Conservation (phyloP, 371 early-diverging fungal species). For the Lichtheimia hyalospora region DNA sequence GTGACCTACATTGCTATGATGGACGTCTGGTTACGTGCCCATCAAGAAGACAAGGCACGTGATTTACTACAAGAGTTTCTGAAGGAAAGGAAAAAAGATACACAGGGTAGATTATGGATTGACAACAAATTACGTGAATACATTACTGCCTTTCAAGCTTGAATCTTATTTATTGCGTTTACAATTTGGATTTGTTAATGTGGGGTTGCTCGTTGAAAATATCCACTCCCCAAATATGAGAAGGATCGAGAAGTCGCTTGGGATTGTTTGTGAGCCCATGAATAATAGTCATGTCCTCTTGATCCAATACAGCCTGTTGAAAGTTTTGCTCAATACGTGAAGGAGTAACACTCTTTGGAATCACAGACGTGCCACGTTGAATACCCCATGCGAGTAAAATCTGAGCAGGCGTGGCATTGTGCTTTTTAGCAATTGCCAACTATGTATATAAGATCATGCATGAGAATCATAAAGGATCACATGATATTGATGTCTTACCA, state of each 20-base stretch:
- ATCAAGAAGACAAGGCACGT: conserved; percentile 30
- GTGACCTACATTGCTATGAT: conserved; percentile 47
- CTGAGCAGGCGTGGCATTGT: conserved; percentile 70
- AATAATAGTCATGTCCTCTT: conserved; percentile 24
- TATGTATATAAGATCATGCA: no score
- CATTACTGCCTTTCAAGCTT: background rate
- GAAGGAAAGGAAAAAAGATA: conserved; percentile 20
- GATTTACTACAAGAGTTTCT: conserved; percentile 30
- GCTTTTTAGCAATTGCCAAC: conserved; percentile 55
- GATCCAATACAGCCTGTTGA: conserved; percentile 41
- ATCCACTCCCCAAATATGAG: conserved; percentile 30
- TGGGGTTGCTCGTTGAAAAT: conserved; percentile 16
- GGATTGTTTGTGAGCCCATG: background rate
- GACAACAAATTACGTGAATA: conserved; percentile 24
- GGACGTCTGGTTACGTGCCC: conserved; percentile 34
- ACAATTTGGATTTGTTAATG: no score
- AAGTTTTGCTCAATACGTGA: conserved; percentile 55
- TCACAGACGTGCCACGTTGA: conserved; percentile 51
- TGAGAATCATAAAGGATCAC: no score
- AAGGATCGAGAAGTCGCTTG: conserved; percentile 30
- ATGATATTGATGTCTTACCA: conserved; percentile 27
- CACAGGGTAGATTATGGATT: conserved; percentile 31
- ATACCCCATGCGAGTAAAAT: conserved; percentile 77
- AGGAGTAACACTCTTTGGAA: conserved; percentile 54
- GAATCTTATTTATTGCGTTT: no score